These are phyloP conservation scores for Phytophthora sp. DNA, from an alignment of 352 stramenopile genomes.

Conservation along the genomic window DNA sequence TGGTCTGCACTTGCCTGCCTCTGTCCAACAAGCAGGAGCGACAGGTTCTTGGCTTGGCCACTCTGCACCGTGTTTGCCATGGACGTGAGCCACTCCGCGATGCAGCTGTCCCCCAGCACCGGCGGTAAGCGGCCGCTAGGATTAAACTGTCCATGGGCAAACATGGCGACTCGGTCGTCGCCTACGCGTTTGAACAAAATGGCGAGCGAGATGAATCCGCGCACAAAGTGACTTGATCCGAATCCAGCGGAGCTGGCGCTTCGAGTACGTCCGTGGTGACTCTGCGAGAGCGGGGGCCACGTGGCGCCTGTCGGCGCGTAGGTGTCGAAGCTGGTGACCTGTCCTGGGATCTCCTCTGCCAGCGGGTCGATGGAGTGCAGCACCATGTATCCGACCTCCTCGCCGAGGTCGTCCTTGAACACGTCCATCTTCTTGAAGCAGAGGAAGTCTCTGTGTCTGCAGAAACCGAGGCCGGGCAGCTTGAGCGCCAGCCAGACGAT, in stretches of 20 bases:
- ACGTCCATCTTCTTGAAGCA: conserved; percentile 84
- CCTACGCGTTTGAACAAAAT: conserved; percentile 66
- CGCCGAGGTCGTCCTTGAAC: conserved; percentile 59
- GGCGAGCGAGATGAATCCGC: conserved; percentile 67
- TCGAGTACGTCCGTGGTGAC: conserved; percentile 11
- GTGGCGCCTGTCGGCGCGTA: conserved; percentile 24
- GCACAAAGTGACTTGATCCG: conserved; percentile 45
- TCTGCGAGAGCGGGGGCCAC: conserved; percentile 27
- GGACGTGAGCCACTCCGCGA: conserved; percentile 64
- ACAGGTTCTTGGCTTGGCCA: conserved; percentile 80
- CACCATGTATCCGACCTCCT: conserved; percentile 73
- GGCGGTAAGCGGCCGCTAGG: conserved; percentile 56
- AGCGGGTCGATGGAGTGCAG: conserved; percentile 70
- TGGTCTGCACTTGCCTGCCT: conserved; percentile 4
- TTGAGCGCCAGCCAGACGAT: conserved; percentile 76
- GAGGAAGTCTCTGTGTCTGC: conserved; percentile 71
- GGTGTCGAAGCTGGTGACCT: conserved; percentile 19
- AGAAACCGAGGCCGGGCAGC: conserved; percentile 54
- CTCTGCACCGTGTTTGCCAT: conserved; percentile 68
- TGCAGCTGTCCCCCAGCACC: conserved; percentile 59
- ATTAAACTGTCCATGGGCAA: conserved; percentile 71
- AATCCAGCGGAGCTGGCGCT: conserved; percentile 20
- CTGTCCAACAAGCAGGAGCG: conserved; percentile 52
- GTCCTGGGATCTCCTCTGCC: conserved; percentile 30
- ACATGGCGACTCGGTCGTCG: conserved; percentile 71